phyloP scores from a whole-genome alignment of 1,284 basidiomycete species.

The Testicularia cyperi region DNA sequence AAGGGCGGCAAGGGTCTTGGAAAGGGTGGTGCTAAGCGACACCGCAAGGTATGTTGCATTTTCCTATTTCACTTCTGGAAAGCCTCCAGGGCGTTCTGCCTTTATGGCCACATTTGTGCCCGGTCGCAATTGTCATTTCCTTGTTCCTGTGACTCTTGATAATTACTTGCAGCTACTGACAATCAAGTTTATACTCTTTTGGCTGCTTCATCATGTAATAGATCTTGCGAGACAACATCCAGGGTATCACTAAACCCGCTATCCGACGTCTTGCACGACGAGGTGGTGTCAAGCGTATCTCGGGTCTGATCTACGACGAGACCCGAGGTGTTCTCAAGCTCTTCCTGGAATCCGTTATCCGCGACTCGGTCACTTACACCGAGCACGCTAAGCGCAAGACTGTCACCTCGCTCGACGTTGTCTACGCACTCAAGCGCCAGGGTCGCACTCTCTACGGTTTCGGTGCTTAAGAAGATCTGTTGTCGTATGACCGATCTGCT shows the following conservation, averaged over 20 bases:
- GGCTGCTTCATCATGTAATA: conserved; percentile 2
- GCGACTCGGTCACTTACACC: conserved; percentile 85
- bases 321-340: conserved; percentile 84
- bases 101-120: neutral
- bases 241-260: conserved; percentile 83
- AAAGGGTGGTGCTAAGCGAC: conserved; percentile 61
- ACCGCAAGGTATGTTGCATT: conserved; percentile 56
- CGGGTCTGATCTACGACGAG: conserved; percentile 92
- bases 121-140: too few species aligned
- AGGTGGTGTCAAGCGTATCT: conserved; percentile 67
- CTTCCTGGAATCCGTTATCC: conserved; percentile 79
- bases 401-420: conserved; percentile 84
- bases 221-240: conserved; percentile 59
- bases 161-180: too few species aligned
- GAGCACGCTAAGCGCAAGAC: conserved; percentile 94
- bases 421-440: conserved; percentile 86
- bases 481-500: too few species aligned
- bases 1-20: conserved; percentile 61
- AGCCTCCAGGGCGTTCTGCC: conserved; percentile 14
- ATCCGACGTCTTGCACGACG: conserved; percentile 93
- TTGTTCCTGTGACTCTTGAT: neutral
- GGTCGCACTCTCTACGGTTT: conserved; percentile 76
- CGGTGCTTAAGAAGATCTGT: conserved; percentile 49
- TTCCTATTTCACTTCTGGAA: neutral
- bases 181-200: too few species aligned